Conservation (phyloP, 179 eudicot genomes). For the Vitellaria paradoxa region DNA sequence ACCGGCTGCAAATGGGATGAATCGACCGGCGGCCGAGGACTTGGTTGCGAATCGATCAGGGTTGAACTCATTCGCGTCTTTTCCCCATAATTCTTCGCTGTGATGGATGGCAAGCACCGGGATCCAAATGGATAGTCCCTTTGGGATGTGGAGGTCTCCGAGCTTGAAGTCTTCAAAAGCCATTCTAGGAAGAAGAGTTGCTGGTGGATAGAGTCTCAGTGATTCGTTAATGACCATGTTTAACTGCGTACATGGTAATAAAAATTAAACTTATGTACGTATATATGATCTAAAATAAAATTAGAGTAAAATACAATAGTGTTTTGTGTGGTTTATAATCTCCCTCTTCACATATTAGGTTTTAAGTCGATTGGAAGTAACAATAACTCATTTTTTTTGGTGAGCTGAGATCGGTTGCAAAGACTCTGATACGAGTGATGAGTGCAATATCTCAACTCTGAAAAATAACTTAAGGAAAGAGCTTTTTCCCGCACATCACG, state of each 20-base stretch:
- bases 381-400: too few relatives aligned
- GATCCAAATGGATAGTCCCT: slow-evolving; percentile 88
- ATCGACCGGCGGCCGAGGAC: slow-evolving; percentile 57
- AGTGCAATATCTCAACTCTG: too few relatives aligned
- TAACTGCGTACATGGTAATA: slow-evolving; percentile 37
- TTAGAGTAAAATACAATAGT: background rate
- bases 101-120: slow-evolving; percentile 90
- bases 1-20: slow-evolving; percentile 83
- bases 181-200: slow-evolving; percentile 76
- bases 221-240: slow-evolving; percentile 84
- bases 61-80: slow-evolving; percentile 76
- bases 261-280: too few relatives aligned
- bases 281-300: too few relatives aligned
- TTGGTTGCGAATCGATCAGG: slow-evolving; percentile 73
- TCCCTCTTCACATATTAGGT: too few relatives aligned
- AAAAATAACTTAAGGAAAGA: too few relatives aligned
- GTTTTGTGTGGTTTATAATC: too few relatives aligned
- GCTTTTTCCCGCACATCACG: too few relatives aligned
- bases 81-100: slow-evolving; percentile 74
- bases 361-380: too few relatives aligned
- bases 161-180: slow-evolving; percentile 77
- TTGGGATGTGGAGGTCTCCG: slow-evolving; percentile 78
- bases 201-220: slow-evolving; percentile 81
- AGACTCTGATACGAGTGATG: too few relatives aligned
- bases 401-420: too few relatives aligned